Evolutionary conservation across 352 stramenopile species (phyloP), one percentile per base, ranked within the genome.

Genomic region (Pythium chondricola): DNA sequence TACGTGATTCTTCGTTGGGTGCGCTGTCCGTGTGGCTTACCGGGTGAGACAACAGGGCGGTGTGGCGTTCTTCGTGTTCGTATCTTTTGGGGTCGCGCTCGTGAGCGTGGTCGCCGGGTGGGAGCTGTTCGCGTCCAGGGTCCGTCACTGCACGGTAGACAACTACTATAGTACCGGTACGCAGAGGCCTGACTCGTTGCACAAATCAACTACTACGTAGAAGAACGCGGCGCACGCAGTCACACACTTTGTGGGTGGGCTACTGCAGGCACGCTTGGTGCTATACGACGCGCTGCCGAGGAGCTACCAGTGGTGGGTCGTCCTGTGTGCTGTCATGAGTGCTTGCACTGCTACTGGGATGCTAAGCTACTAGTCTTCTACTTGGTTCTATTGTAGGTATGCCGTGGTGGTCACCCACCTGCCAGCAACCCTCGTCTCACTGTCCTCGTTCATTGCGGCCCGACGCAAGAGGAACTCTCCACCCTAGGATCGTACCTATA

Each of bases 161-260:
- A 27, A n/a, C n/a, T n/a, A n/a, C n/a, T n/a, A n/a, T n/a, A n/a
- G n/a, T n/a, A n/a, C n/a, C n/a, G n/a, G n/a, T n/a, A n/a, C n/a
- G n/a, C n/a, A n/a, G n/a, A n/a, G n/a, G n/a, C n/a, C n/a, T n/a
- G n/a, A n/a, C n/a, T n/a, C n/a, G n/a, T n/a, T n/a, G n/a, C n/a
- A n/a, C n/a, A n/a, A n/a, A n/a, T n/a, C n/a, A n/a, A n/a, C n/a
- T n/a, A n/a, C n/a, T n/a, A n/a, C n/a, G n/a, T n/a, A 85, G 72
- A 80, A 69, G 49, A 83, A 72, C 36, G 48, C 63, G 6, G 43
- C 85, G 26, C 71, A 85, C 55, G 58, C 82, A 17, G 42, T 50
- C 36, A 68, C 72, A 31, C 77, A 89, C 45, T 84, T 85, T 48
- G 24, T 85, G 24, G 77, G 77, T 21, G 74, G 77, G 16, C 25